These are phyloP conservation scores for Tagetes erecta DNA, from an alignment of 129 eudicot species.

Conservation along the genomic window DNA sequence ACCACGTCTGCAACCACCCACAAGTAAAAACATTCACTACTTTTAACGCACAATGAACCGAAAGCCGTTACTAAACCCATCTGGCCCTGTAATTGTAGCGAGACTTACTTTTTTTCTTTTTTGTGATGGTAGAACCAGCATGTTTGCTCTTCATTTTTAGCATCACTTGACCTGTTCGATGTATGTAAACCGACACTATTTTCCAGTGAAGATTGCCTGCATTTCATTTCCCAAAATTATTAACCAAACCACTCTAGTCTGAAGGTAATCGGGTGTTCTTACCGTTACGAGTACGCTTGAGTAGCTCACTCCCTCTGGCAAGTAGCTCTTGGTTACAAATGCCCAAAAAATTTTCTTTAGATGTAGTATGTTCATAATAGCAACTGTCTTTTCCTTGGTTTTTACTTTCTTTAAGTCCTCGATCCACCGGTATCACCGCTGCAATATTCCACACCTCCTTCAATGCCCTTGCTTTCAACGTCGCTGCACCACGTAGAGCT, in stretches of 20 bases:
- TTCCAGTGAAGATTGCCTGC: slow-evolving; percentile 97
- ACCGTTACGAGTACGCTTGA: slow-evolving; percentile 95
- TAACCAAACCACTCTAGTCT: background rate
- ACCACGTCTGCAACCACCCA: slow-evolving; percentile 62
- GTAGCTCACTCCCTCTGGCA: slow-evolving; percentile 87
- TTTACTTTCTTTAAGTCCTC: slow-evolving; percentile 49
- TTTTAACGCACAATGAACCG: background rate
- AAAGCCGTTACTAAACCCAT: background rate
- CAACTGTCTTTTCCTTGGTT: slow-evolving; percentile 36
- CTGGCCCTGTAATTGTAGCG: background rate
- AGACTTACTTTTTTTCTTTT: slow-evolving; percentile 82
- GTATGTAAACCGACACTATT: slow-evolving; percentile 80
- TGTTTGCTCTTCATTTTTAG: slow-evolving; percentile 97
- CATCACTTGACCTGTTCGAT: slow-evolving; percentile 80
- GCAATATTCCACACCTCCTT: slow-evolving; percentile 94
- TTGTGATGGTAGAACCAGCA: slow-evolving; percentile 77
- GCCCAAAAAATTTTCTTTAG: slow-evolving; percentile 73
- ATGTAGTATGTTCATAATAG: slow-evolving; percentile 43
- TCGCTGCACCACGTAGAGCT: slow-evolving; percentile 95
- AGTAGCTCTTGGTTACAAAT: slow-evolving; percentile 81
- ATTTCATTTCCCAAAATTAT: background rate
- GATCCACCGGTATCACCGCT: slow-evolving; percentile 82
- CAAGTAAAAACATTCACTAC: background rate
- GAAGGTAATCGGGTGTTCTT: slow-evolving; percentile 1
- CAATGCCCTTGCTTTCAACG: slow-evolving; percentile 85